Percentiles rank a stretch among this genome's conserved stretches.
Evolutionary conservation across 108 stramenopile genomes (phyloP).

Genomic region (Cyclostephanos invisitatus): DNA sequence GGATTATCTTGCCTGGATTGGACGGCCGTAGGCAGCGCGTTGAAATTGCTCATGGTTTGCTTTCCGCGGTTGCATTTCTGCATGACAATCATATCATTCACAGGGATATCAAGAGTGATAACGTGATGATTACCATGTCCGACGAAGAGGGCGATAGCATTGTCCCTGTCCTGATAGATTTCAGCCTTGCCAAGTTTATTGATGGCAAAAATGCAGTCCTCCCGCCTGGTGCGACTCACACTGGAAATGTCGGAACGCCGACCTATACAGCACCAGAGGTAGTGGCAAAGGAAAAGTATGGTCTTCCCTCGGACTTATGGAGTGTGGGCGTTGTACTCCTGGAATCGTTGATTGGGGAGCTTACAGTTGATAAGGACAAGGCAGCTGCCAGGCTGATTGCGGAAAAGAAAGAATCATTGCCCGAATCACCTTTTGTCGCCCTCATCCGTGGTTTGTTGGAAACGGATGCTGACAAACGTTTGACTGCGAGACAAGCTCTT

Average conservation of each 20-base stretch:
- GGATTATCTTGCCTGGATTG: constrained; percentile 28
- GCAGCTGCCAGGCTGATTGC: constrained; percentile 58
- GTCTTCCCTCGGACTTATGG: constrained; percentile 75
- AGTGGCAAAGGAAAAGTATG: constrained; percentile 61
- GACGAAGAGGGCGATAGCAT: constrained; percentile 43
- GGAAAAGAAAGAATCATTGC: constrained; percentile 49
- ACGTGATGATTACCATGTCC: constrained; percentile 75
- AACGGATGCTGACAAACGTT: constrained; percentile 57
- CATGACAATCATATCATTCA: constrained; percentile 97
- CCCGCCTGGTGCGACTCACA: constrained; percentile 65
- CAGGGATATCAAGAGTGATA: constrained; percentile 97
- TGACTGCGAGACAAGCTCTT: constrained; percentile 71
- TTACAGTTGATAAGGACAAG: constrained; percentile 69
- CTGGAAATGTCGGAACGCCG: constrained; percentile 69
- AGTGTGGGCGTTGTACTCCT: constrained; percentile 85
- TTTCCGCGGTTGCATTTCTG: constrained; percentile 84
- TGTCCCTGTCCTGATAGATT: constrained; percentile 80
- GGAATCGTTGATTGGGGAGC: constrained; percentile 61
- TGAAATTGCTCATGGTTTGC: constrained; percentile 67
- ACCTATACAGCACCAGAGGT: constrained; percentile 81
- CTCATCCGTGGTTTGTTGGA: constrained; percentile 69
- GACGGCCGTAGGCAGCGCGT: constrained; percentile 53
- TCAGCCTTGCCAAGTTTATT: constrained; percentile 75
- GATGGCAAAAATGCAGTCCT: constrained; percentile 45
- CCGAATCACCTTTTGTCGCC: constrained; percentile 72